Evolutionary conservation across 306 rosid genomes (phyloP).

Genomic region (Vicia sativa): DNA sequence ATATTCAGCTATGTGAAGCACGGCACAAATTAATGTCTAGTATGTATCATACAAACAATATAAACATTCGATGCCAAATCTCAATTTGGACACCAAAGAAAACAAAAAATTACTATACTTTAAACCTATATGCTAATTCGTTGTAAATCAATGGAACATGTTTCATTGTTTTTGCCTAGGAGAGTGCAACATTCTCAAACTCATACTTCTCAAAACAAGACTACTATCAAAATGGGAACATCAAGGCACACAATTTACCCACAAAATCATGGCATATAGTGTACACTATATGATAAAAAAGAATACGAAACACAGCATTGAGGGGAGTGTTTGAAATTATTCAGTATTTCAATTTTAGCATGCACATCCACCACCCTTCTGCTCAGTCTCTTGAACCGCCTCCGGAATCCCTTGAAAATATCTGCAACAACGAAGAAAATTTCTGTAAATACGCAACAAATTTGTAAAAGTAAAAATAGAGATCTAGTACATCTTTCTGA

Average conservation of each 20-base stretch:
- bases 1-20: neutral
- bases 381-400: constrained; percentile 72
- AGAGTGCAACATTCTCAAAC: constrained; percentile 38
- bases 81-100: constrained; percentile 16
- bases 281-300: constrained; percentile 47
- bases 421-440: too few species aligned
- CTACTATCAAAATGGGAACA: constrained; percentile 36
- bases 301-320: constrained; percentile 36
- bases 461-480: neutral
- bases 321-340: constrained; percentile 33
- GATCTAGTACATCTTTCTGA: neutral
- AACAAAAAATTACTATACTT: neutral
- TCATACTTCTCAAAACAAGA: constrained; percentile 43
- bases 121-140: constrained; percentile 19
- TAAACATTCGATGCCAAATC: constrained; percentile 14
- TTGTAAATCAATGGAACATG: constrained; percentile 35
- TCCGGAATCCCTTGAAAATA: constrained; percentile 95
- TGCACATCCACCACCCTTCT: constrained; percentile 87
- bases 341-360: constrained; percentile 56
- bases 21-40: neutral
- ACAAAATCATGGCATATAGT: constrained; percentile 45
- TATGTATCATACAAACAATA: constrained; percentile 23
- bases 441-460: too few species aligned
- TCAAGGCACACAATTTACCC: constrained; percentile 38
- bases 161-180: constrained; percentile 22